phyloP scores from a whole-genome alignment of 1,284 basidiomycete genomes.

The Sporisorium sorghi region DNA sequence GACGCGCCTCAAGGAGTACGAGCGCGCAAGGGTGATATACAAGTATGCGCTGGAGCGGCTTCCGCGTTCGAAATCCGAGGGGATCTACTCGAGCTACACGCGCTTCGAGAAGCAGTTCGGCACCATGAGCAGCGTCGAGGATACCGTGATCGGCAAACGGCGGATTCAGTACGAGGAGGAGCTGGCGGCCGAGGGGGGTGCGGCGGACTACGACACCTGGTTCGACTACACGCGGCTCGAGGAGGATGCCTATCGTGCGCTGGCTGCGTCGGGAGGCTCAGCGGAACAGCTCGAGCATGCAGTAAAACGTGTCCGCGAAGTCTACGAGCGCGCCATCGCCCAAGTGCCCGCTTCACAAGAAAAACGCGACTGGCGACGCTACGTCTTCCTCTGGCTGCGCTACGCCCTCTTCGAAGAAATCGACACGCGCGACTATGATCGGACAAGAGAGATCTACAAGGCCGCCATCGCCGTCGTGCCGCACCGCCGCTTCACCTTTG shows the following conservation, averaged over 20 bases:
- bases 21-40: constrained; percentile 95
- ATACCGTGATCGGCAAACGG: constrained; percentile 93
- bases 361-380: constrained; percentile 82
- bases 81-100: constrained; percentile 88
- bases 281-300: constrained; percentile 38
- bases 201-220: constrained; percentile 95
- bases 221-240: constrained; percentile 95
- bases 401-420: constrained; percentile 98
- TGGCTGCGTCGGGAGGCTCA: constrained; percentile 47
- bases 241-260: constrained; percentile 83
- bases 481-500: constrained; percentile 96
- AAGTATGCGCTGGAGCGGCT: constrained; percentile 94
- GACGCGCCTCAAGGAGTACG: constrained; percentile 92
- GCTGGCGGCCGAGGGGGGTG: constrained; percentile 70
- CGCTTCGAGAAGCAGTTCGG: constrained; percentile 99
- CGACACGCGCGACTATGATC: constrained; percentile 87
- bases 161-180: constrained; percentile 86
- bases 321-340: constrained; percentile 96
- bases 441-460: constrained; percentile 90
- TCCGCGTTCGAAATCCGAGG: constrained; percentile 87
- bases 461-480: constrained; percentile 89
- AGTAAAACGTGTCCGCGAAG: constrained; percentile 79
- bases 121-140: constrained; percentile 85
- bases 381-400: constrained; percentile 95
- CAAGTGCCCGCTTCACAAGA: constrained; percentile 89